phyloP scores from a whole-genome alignment of 495 filamentous ascomycete genomes.

The Podospora conica region DNA sequence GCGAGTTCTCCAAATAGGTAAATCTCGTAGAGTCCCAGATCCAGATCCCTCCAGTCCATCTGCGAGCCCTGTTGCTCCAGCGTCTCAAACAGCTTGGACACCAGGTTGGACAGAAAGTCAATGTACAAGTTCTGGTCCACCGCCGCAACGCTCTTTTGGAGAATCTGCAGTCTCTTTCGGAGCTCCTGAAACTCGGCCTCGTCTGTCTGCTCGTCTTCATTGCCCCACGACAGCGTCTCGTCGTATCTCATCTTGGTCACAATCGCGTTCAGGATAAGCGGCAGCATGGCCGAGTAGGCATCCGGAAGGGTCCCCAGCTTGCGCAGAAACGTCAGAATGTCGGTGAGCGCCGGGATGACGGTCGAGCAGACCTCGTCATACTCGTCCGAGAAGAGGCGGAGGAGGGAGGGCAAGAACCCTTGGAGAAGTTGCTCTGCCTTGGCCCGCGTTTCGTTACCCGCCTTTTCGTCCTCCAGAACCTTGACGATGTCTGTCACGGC shows the following conservation, averaged over 20 bases:
- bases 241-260: slow-evolving; percentile 95
- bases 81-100: slow-evolving; percentile 72
- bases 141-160: slow-evolving; percentile 84
- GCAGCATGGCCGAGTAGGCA: slow-evolving; percentile 70
- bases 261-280: slow-evolving; percentile 82
- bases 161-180: slow-evolving; percentile 74
- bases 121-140: slow-evolving; percentile 82
- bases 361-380: slow-evolving; percentile 96
- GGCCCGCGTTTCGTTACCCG: slow-evolving; percentile 48
- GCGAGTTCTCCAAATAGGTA: slow-evolving; percentile 92
- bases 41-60: slow-evolving; percentile 91
- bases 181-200: slow-evolving; percentile 98
- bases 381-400: slow-evolving; percentile 94
- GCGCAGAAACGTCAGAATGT: slow-evolving; percentile 80
- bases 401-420: slow-evolving; percentile 72
- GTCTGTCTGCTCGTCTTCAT: slow-evolving; percentile 90
- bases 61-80: slow-evolving; percentile 60
- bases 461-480: slow-evolving; percentile 52
- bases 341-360: slow-evolving; percentile 83
- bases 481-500: slow-evolving; percentile 78
- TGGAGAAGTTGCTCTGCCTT: slow-evolving; percentile 70
- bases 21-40: slow-evolving; percentile 95
- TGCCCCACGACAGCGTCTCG: slow-evolving; percentile 87
- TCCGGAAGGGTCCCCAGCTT: slow-evolving; percentile 62
- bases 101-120: slow-evolving; percentile 74